Percentiles rank a stretch among this genome's conserved stretches.
Conservation (phyloP, 768 basidiomycete species). For the Gloeostereum incarnatum region DNA sequence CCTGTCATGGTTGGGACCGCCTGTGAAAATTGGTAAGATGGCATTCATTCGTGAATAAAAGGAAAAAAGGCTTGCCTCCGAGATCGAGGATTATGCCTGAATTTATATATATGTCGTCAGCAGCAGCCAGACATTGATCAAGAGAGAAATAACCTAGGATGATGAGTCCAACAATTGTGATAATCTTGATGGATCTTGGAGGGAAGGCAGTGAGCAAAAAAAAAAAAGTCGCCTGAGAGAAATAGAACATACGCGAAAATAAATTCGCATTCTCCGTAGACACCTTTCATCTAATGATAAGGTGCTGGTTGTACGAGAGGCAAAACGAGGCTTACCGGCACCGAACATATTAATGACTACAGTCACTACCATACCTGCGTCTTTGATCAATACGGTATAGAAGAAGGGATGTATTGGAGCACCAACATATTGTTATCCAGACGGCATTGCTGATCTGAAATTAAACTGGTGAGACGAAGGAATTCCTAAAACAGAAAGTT, state of each 20-base stretch:
- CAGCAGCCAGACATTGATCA: neutral
- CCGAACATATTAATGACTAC: slow-evolving; percentile 70
- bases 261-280: slow-evolving; percentile 83
- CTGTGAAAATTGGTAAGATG: slow-evolving; percentile 19
- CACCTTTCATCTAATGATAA: slow-evolving; percentile 24
- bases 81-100: too few species aligned
- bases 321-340: slow-evolving; percentile 30
- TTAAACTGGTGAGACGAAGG: too few species aligned
- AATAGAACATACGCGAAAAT: slow-evolving; percentile 65
- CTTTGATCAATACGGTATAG: too few species aligned
- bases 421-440: slow-evolving; percentile 76
- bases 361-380: slow-evolving; percentile 68
- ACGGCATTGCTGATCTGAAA: slow-evolving; percentile 67
- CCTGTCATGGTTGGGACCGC: slow-evolving; percentile 75
- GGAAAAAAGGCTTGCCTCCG: slow-evolving; percentile 34
- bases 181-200: slow-evolving; percentile 78
- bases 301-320: neutral
- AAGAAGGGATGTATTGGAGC: too few species aligned
- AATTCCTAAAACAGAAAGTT: too few species aligned
- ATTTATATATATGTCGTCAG: too few species aligned
- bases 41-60: neutral
- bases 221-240: slow-evolving; percentile 7
- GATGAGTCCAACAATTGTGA: slow-evolving; percentile 68
- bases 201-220: neutral
- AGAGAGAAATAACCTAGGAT: slow-evolving; percentile 54